phyloP scores from a whole-genome alignment of 2,329 filamentous ascomycete genomes.

The Ploettnerulaceae sp. region DNA sequence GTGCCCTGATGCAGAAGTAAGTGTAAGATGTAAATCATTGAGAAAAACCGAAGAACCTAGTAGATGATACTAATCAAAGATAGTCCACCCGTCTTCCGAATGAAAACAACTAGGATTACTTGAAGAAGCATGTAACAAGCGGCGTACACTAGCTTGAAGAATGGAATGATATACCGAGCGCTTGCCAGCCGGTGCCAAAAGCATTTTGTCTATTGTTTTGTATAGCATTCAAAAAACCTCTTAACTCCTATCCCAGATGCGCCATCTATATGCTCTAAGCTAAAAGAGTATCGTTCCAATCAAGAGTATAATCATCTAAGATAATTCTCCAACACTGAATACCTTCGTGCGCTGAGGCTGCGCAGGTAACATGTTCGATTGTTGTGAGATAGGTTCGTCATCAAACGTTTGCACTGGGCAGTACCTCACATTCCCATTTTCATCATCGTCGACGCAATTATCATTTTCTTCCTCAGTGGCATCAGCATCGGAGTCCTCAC shows the following conservation, averaged over 20 bases:
- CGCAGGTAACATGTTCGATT: not conserved
- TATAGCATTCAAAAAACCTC: no score
- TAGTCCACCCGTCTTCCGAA: conserved; percentile 12
- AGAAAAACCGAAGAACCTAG: no score
- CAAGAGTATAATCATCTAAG: conserved; percentile 2
- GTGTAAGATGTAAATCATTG: conserved; percentile 10
- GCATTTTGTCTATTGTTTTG: not conserved
- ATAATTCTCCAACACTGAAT: conserved; percentile 12
- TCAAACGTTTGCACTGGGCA: not conserved
- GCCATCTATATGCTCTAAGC: not conserved
- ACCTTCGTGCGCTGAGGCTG: conserved; percentile 9
- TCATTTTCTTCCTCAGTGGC: not conserved
- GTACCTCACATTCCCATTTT: not conserved
- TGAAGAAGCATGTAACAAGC: conserved; percentile 5
- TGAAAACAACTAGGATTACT: conserved; percentile 13
- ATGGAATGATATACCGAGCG: not conserved
- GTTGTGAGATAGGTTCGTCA: not conserved
- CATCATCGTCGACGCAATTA: not conserved
- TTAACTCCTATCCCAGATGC: not conserved
- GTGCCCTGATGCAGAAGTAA: conserved; percentile 13
- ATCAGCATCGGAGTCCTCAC: not conserved
- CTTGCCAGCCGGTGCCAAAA: no score
- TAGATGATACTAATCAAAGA: not conserved
- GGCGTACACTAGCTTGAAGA: no score
- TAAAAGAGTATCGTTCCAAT: not conserved